Evolutionary conservation across 139 green algal genomes (phyloP).

Genomic region (Tetraselmis striata): DNA sequence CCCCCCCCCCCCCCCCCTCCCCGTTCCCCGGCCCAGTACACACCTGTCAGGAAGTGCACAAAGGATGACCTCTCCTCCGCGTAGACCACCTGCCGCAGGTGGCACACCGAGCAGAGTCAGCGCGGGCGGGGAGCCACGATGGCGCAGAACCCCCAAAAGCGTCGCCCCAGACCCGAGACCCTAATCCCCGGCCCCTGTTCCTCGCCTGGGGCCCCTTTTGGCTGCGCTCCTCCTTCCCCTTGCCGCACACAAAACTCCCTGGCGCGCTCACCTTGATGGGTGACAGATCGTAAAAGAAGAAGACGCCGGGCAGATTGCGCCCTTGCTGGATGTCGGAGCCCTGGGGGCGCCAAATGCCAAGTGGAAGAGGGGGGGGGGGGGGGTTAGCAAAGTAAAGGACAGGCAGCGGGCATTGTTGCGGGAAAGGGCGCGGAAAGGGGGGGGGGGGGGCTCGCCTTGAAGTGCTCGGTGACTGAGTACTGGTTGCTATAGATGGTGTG

Average conservation of each 20-base stretch:
- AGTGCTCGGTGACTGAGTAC: conserved; percentile 96
- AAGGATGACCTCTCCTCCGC: conserved; percentile 71
- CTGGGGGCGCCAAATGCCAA: too few species aligned
- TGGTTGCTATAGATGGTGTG: conserved; percentile 80
- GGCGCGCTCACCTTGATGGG: conserved; percentile 74
- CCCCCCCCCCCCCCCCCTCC: too few species aligned
- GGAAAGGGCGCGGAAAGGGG: too few species aligned
- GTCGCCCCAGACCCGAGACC: not conserved
- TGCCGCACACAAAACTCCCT: too few species aligned
- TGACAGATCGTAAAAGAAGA: conserved; percentile 97
- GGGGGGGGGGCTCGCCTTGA: conserved; percentile 41
- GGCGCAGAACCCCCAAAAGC: not conserved
- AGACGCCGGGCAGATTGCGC: conserved; percentile 80
- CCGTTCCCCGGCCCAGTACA: too few species aligned
- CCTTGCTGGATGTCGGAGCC: conserved; percentile 7
- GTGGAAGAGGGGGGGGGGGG: too few species aligned
- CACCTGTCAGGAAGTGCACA: conserved; percentile 84
- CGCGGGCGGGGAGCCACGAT: not conserved
- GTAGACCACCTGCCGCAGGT: conserved; percentile 57
- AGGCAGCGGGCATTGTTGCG: too few species aligned
- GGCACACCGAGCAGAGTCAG: too few species aligned
- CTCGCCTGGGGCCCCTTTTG: too few species aligned
- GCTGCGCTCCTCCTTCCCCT: too few species aligned
- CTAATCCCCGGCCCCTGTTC: too few species aligned
- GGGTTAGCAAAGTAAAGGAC: not conserved